Conservation (phyloP, 805 yeast species). For the Starmerella floris region DNA sequence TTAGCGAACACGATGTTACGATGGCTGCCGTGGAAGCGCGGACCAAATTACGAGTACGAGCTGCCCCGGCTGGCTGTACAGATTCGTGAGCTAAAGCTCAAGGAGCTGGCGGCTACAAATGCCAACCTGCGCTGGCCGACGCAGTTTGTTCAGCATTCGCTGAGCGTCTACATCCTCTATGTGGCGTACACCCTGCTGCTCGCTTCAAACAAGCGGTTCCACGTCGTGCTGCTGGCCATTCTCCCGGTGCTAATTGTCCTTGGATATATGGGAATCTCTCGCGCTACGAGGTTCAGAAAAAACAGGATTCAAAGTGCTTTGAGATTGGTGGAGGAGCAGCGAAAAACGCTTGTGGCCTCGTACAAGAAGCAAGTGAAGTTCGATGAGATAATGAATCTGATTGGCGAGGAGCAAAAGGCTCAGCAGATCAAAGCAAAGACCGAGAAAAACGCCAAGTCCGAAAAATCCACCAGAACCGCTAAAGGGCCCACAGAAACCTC, state of each 20-base stretch:
- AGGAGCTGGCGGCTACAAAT: constrained; percentile 15
- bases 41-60: constrained; percentile 26
- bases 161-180: constrained; percentile 22
- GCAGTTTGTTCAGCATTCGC: constrained; percentile 25
- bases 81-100: constrained; percentile 14
- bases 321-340: constrained; percentile 33
- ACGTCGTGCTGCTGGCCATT: constrained; percentile 1
- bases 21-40: constrained; percentile 7
- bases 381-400: constrained; percentile 58
- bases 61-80: constrained; percentile 24
- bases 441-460: not conserved
- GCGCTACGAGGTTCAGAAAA: constrained; percentile 20
- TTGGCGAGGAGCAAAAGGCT: constrained; percentile 38
- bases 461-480: not conserved
- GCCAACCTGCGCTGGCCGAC: constrained; percentile 24
- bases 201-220: not conserved
- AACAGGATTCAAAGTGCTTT: constrained; percentile 23
- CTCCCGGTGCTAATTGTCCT: not conserved
- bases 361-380: constrained; percentile 62
- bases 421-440: not conserved
- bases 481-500: not conserved
- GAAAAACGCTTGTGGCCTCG: constrained; percentile 46
- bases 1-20: constrained; percentile 5
- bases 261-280: constrained; percentile 8
- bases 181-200: constrained; percentile 7